phyloP scores from a whole-genome alignment of 306 rosid species.

The Fragaria nilgerrensis region DNA sequence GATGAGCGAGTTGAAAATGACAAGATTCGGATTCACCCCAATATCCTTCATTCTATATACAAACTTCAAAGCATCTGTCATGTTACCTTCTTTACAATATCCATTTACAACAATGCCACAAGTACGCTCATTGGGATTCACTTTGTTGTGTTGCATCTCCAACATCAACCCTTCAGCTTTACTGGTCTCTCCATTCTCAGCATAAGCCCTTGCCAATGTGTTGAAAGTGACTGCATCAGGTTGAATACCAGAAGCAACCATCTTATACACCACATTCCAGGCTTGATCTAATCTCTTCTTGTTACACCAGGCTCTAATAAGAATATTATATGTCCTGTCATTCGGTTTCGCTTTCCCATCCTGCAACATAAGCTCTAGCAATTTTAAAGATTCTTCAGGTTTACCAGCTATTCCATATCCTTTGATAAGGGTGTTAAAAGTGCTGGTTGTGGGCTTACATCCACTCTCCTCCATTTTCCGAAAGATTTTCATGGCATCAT shows the following conservation, averaged over 20 bases:
- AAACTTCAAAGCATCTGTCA: constrained; percentile 79
- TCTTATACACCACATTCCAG: constrained; percentile 62
- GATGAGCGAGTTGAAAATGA: constrained; percentile 80
- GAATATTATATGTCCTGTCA: constrained; percentile 81
- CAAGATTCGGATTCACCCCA: constrained; percentile 71
- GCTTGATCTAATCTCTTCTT: constrained; percentile 64
- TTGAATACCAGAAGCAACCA: constrained; percentile 70
- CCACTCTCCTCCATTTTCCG: constrained; percentile 69
- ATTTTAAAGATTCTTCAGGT: constrained; percentile 64
- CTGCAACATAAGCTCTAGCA: constrained; percentile 67
- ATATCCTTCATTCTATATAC: constrained; percentile 76
- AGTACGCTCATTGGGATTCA: constrained; percentile 77
- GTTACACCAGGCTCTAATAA: constrained; percentile 83
- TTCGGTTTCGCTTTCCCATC: constrained; percentile 63
- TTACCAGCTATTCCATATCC: constrained; percentile 76
- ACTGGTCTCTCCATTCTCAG: constrained; percentile 69
- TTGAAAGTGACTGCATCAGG: constrained; percentile 90
- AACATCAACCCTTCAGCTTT: constrained; percentile 65
- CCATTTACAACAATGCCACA: constrained; percentile 82
- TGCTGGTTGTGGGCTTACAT: constrained; percentile 84
- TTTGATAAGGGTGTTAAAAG: constrained; percentile 87
- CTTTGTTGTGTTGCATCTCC: constrained; percentile 63
- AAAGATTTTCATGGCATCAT: constrained; percentile 68
- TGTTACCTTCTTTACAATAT: constrained; percentile 82
- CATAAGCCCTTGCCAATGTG: constrained; percentile 84